Conservation (phyloP, 805 yeast species). For the Jamesozyma piceae region DNA sequence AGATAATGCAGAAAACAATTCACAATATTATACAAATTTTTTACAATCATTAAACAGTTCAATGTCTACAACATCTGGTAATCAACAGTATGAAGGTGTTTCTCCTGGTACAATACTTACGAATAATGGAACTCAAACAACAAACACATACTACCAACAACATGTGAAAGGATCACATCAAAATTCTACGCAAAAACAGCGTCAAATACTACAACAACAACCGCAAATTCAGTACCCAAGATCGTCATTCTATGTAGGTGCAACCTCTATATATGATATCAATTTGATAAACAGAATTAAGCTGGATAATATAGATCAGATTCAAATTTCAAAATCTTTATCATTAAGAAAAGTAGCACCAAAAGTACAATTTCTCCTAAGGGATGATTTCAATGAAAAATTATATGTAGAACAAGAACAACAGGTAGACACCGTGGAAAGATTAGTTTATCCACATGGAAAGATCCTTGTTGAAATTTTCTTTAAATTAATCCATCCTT, state of each 20-base stretch:
- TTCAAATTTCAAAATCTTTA: constrained; percentile 56
- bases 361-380: constrained; percentile 62
- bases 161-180: background rate
- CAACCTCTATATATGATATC: constrained; percentile 76
- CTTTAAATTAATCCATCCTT: constrained; percentile 80
- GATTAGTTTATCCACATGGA: constrained; percentile 87
- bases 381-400: constrained; percentile 71
- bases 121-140: constrained; percentile 1
- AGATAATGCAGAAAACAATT: background rate
- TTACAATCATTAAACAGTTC: background rate
- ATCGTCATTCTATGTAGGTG: constrained; percentile 81
- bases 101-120: background rate
- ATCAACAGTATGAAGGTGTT: background rate
- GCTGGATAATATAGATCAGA: constrained; percentile 68
- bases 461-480: constrained; percentile 69
- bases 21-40: no score
- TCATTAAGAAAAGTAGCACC: constrained; percentile 73
- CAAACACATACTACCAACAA: no score
- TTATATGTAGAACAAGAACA: constrained; percentile 59
- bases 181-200: background rate
- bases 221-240: constrained; percentile 64
- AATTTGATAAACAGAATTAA: constrained; percentile 55
- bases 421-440: constrained; percentile 77
- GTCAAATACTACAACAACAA: background rate
- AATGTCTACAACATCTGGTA: background rate